Percentiles rank a stretch among this genome's conserved stretches.
Evolutionary conservation across 495 filamentous ascomycete species (phyloP).

Genomic region (Tuber aestivum): DNA sequence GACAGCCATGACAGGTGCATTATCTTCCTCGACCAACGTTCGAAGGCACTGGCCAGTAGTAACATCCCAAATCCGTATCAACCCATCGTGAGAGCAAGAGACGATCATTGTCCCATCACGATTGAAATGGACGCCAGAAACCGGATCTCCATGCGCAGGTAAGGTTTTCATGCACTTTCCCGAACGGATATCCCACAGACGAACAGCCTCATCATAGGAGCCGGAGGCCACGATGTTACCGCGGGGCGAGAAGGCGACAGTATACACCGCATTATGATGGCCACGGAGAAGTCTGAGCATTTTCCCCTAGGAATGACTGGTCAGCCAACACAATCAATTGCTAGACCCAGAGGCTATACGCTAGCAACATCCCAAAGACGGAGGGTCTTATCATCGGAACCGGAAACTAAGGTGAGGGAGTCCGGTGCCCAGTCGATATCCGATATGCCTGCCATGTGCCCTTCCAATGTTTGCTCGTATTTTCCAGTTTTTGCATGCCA

Average conservation of each 20-base stretch:
- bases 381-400: constrained; percentile 93
- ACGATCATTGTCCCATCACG: constrained; percentile 85
- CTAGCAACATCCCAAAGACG: constrained; percentile 83
- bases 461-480: constrained; percentile 80
- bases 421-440: constrained; percentile 89
- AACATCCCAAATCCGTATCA: constrained; percentile 95
- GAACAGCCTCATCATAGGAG: constrained; percentile 94
- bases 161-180: constrained; percentile 78
- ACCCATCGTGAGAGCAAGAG: constrained; percentile 79
- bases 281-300: constrained; percentile 59
- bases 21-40: constrained; percentile 93
- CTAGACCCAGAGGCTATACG: constrained; percentile 46
- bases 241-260: constrained; percentile 87
- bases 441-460: constrained; percentile 85
- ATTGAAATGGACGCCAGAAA: constrained; percentile 87
- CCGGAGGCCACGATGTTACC: constrained; percentile 93
- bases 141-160: constrained; percentile 90
- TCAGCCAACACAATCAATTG: constrained; percentile 7
- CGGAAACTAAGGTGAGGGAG: constrained; percentile 75
- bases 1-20: constrained; percentile 82
- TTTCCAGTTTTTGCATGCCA: constrained; percentile 77
- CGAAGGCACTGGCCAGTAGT: constrained; percentile 89
- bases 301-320: constrained; percentile 45
- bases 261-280: constrained; percentile 94
- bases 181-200: constrained; percentile 89